These are phyloP conservation scores for Amaranthus palmeri DNA, from an alignment of 148 eudicot species.

Conservation along the genomic window DNA sequence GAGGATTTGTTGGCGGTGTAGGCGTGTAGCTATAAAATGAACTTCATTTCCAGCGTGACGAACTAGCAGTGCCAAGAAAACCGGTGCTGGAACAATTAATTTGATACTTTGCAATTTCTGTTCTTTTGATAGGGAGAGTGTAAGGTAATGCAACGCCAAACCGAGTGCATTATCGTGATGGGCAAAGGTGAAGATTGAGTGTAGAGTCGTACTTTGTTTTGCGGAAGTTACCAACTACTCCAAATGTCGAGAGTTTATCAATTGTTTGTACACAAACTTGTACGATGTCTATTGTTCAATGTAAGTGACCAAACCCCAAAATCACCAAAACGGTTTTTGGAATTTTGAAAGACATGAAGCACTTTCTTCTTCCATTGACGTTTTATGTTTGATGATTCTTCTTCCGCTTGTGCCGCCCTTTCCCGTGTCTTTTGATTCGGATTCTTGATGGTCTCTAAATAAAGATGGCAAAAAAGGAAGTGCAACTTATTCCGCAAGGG, in stretches of 20 bases:
- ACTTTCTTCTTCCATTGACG: not conserved
- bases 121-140: not conserved
- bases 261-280: not conserved
- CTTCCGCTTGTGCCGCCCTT: not conserved
- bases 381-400: not conserved
- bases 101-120: not conserved
- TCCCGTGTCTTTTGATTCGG: not conserved
- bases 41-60: not conserved
- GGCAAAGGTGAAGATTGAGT: not conserved
- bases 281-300: not conserved
- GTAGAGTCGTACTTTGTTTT: not conserved
- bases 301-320: not conserved
- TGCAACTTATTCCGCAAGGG: too few species aligned
- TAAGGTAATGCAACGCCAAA: not conserved
- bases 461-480: too few species aligned
- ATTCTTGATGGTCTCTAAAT: too few species aligned
- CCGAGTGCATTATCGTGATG: not conserved
- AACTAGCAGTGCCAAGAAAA: not conserved
- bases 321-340: too few species aligned
- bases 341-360: too few species aligned
- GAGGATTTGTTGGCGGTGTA: not conserved
- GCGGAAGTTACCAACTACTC: not conserved
- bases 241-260: not conserved
- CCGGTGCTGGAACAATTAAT: not conserved
- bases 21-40: not conserved